phyloP scores from a whole-genome alignment of 106 monocot species.

The Allium fistulosum region DNA sequence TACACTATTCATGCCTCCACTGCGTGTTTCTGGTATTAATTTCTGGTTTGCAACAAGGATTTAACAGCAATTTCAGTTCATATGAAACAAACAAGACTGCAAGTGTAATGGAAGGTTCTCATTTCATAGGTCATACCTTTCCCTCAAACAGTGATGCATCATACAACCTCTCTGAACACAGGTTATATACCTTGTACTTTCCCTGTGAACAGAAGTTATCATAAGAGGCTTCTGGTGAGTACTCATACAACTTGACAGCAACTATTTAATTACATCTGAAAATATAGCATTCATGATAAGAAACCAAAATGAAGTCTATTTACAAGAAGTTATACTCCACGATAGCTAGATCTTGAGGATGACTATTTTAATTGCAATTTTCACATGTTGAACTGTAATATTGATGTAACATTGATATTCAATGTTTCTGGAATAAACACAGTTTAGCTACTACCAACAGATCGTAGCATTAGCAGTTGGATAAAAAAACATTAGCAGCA shows the following conservation, averaged over 20 bases:
- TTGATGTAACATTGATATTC: no score
- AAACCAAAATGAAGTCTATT: not conserved
- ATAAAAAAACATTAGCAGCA: no score
- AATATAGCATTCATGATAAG: not conserved
- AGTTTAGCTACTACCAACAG: no score
- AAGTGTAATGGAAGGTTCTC: no score
- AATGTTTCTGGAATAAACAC: no score
- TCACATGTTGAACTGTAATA: no score
- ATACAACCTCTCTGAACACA: constrained; percentile 82
- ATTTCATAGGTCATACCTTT: constrained; percentile 36
- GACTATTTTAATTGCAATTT: no score
- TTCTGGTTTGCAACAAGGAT: not conserved
- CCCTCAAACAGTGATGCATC: constrained; percentile 78
- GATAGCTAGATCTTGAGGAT: not conserved
- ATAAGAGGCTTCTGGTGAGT: not conserved
- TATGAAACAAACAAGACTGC: not conserved
- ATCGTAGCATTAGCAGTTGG: no score
- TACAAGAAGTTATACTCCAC: not conserved
- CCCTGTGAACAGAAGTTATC: constrained; percentile 28
- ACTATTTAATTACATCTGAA: not conserved
- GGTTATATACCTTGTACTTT: constrained; percentile 85
- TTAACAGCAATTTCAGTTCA: not conserved
- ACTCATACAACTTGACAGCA: no score
- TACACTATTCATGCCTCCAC: no score
- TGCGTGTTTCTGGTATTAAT: not conserved